Base-by-base conservation (phyloP, 2,329 filamentous ascomycete species). In the Beauveria brongniartii region DNA sequence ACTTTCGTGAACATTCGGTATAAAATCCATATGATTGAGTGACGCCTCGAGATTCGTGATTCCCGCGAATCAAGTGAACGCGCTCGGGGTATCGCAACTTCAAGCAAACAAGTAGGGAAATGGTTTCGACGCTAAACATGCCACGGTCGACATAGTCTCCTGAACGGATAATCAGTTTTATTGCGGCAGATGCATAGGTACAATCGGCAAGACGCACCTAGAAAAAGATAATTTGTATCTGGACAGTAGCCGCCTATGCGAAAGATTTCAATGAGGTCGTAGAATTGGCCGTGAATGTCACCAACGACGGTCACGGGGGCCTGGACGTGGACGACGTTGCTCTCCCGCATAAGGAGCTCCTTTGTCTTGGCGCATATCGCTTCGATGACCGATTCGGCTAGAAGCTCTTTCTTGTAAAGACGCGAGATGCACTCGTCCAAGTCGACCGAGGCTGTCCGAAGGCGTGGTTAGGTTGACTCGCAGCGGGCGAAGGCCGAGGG, bases 1-100 rank as follows among this genome's bases (percentile, higher is more conserved):
- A 99, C 80, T 99, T 99, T 74, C 92, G 90, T 69, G 97, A 85
- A 74, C 94, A 99, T 76, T 99, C 94, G 75, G 97, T 94, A 80
- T 99, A 99, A 80, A 99, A 99, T 64, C 94, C 94, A 74, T 99
- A 99, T 63, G 99, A 94, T 76, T 97, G 93, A 51, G 94, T 99
- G 75, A 99, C 99, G 78, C 99, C 94, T 69, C 94, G 89, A 65
- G 92, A 97, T 79, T 99, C 94, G 83, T 99, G 94, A 78, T 99
- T 99, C 72, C 94, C 94, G 73, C 94, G 92, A 68, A 99, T 89
- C 73, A 99, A 95, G 69, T 94, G 97, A 78, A 99, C 97, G 77
- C 94, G 91, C 76, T 93, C 88, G 64, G 94, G 94, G 78, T 97
- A 97, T 80, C 94, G 89, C 73, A 97, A 96, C 82, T 97, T 99